Evolutionary conservation across 805 yeast species (phyloP).

Genomic region (Spathaspora sp.): DNA sequence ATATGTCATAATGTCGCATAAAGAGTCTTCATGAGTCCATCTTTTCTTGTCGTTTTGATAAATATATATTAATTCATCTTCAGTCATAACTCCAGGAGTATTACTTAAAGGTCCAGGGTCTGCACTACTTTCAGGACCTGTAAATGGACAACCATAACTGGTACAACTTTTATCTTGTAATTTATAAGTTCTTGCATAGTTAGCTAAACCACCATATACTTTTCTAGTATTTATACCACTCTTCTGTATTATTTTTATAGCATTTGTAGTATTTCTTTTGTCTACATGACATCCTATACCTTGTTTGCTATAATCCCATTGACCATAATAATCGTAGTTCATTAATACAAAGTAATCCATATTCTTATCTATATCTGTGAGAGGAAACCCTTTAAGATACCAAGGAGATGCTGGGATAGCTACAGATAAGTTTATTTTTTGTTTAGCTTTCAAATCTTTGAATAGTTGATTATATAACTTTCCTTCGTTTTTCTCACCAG

Average conservation of each 20-base stretch:
- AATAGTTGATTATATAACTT: too few species aligned
- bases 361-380: constrained; percentile 12
- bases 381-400: constrained; percentile 14
- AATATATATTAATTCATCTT: constrained; percentile 11
- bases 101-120: constrained; percentile 7
- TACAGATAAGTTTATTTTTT: constrained; percentile 6
- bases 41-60: constrained; percentile 8
- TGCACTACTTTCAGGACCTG: constrained; percentile 11
- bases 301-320: constrained; percentile 6
- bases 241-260: too few species aligned
- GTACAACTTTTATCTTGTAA: too few species aligned
- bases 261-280: too few species aligned
- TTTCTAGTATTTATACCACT: too few species aligned
- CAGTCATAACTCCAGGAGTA: constrained; percentile 12
- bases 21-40: constrained; percentile 9
- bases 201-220: too few species aligned
- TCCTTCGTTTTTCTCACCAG: constrained; percentile 3
- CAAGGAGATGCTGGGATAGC: constrained; percentile 15
- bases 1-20: constrained; percentile 15
- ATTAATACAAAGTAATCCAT: constrained; percentile 14
- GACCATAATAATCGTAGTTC: constrained; percentile 15
- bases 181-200: too few species aligned
- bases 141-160: constrained; percentile 10
- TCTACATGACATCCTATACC: too few species aligned
- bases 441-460: too few species aligned